These are phyloP conservation scores for Cytospora chrysosperma DNA, from an alignment of 2,329 filamentous ascomycete genomes.

Conservation along the genomic window DNA sequence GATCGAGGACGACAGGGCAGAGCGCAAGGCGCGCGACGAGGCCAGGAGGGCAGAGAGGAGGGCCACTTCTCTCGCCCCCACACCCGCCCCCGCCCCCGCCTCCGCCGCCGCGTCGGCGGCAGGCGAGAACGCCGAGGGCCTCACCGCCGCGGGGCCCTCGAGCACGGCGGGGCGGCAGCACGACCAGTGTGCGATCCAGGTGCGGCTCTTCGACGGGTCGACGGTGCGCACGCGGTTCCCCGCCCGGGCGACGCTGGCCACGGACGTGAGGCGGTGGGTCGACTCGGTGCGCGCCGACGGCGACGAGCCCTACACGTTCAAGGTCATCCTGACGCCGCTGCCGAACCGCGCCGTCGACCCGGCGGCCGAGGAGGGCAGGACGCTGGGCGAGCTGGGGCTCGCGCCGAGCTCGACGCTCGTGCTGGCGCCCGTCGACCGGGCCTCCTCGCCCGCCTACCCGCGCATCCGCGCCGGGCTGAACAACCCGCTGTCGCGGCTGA, in stretches of 20 bases:
- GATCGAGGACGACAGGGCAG: slow-evolving; percentile 74
- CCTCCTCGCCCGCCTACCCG: slow-evolving; percentile 41
- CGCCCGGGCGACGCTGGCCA: slow-evolving; percentile 58
- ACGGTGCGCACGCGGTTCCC: slow-evolving; percentile 73
- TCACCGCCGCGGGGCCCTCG: slow-evolving; percentile 33
- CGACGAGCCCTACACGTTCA: slow-evolving; percentile 73
- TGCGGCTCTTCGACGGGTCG: slow-evolving; percentile 81
- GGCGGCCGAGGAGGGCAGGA: slow-evolving; percentile 65
- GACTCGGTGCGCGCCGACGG: slow-evolving; percentile 60
- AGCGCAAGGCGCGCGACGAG: slow-evolving; percentile 58
- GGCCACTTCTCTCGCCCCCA: slow-evolving; percentile 27
- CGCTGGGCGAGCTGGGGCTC: slow-evolving; percentile 68
- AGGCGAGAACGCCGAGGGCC: slow-evolving; percentile 33
- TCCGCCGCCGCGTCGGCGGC: no score
- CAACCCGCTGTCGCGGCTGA: slow-evolving; percentile 32
- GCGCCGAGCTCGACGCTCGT: slow-evolving; percentile 80
- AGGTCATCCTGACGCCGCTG: slow-evolving; percentile 75
- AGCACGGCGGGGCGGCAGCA: slow-evolving; percentile 30
- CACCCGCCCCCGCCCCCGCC: no score
- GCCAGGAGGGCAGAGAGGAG: slow-evolving; percentile 45
- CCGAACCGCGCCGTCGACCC: slow-evolving; percentile 74
- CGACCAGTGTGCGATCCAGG: slow-evolving; percentile 63
- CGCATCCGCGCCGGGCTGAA: slow-evolving; percentile 27
- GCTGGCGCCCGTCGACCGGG: slow-evolving; percentile 65
- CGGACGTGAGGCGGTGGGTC: slow-evolving; percentile 74